Evolutionary conservation across 306 rosid genomes (phyloP).

Genomic region (Gillenia trifoliata): DNA sequence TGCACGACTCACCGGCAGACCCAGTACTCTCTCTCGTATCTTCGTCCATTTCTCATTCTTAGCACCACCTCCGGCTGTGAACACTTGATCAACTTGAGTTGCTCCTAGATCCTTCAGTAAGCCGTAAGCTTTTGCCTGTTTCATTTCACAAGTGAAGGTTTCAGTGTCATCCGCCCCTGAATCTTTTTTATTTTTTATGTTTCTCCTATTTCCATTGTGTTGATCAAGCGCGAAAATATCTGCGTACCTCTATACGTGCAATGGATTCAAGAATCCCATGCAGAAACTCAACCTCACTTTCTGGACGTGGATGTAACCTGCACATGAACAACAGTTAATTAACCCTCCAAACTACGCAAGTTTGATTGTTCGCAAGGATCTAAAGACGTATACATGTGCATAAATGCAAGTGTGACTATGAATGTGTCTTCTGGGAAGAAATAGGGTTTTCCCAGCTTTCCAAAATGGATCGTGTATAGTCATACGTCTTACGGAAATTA

Average conservation of each 20-base stretch:
- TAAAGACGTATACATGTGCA: neutral
- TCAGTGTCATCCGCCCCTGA: constrained; percentile 9
- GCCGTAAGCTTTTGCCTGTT: constrained; percentile 66
- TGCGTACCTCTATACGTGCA: constrained; percentile 81
- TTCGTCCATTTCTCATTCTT: constrained; percentile 74
- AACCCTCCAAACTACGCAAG: neutral
- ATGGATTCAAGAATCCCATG: constrained; percentile 90
- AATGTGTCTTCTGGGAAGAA: neutral
- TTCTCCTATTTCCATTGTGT: neutral
- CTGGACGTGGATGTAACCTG: constrained; percentile 85
- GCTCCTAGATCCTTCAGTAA: constrained; percentile 75
- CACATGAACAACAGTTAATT: constrained; percentile 14
- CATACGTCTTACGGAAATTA: too few species aligned
- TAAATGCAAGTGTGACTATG: neutral
- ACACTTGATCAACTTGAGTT: constrained; percentile 60
- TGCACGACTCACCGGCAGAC: constrained; percentile 68
- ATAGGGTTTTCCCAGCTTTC: too few species aligned
- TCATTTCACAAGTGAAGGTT: constrained; percentile 8
- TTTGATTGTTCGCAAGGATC: neutral
- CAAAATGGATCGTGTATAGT: too few species aligned
- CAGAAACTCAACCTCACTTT: constrained; percentile 63
- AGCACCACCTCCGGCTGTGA: constrained; percentile 85
- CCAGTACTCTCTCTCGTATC: constrained; percentile 79
- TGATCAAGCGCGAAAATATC: constrained; percentile 1
- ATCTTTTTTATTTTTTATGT: neutral